A percentile compares a stretch with the other conserved stretches of the same genome.
Evolutionary conservation across 441 rosid species (phyloP).

Genomic region (Macaranga tanarius): DNA sequence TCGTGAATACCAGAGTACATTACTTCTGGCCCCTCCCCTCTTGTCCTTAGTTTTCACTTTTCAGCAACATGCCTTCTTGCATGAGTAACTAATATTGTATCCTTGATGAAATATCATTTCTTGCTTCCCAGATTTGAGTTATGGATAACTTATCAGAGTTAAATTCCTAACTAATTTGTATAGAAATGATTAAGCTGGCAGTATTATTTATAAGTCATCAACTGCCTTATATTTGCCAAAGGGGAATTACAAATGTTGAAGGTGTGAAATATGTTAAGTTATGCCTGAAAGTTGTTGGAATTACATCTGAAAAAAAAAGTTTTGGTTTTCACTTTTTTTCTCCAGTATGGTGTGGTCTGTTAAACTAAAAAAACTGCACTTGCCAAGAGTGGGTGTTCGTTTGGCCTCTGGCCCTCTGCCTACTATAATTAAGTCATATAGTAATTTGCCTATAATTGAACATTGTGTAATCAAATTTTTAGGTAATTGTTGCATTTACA

Average conservation of each 20-base stretch:
- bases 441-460: too few relatives aligned
- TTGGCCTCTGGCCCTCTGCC: too few relatives aligned
- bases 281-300: background rate
- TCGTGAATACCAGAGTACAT: too few relatives aligned
- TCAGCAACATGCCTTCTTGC: background rate
- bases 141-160: conserved; percentile 8
- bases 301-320: background rate
- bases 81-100: too few relatives aligned
- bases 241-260: background rate
- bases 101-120: background rate
- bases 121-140: conserved; percentile 1
- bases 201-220: background rate
- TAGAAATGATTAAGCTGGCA: background rate
- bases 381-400: too few relatives aligned
- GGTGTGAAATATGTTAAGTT: background rate
- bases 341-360: background rate
- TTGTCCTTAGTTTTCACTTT: background rate
- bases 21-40: background rate
- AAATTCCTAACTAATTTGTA: background rate
- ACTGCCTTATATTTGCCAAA: background rate
- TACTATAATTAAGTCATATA: too few relatives aligned
- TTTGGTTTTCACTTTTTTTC: background rate
- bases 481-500: background rate
- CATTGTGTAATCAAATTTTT: background rate
- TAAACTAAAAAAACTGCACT: background rate